Evolutionary conservation across 1,284 basidiomycete genomes (phyloP), one percentile per base, ranked within the genome.

Genomic region (Trichosporon faecale): DNA sequence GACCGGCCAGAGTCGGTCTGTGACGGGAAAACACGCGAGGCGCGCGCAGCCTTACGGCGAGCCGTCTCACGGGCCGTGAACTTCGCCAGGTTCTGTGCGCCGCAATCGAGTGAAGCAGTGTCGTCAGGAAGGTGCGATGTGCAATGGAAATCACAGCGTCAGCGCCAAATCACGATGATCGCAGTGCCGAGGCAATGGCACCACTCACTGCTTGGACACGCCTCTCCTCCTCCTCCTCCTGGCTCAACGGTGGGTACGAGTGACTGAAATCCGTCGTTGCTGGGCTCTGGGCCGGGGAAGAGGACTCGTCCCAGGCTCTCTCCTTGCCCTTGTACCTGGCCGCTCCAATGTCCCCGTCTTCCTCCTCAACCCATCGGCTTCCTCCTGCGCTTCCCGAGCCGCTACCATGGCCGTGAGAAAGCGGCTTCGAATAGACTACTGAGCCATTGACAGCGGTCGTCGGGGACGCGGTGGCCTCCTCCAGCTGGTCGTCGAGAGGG

Each of bases 21-120:
- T 2, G 76, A 21, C n/a, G 75, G 73, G 1, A 79, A 25, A 40
- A 74, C 55, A n/a, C 75, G 70, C 11, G 80, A 81, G 29, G 76
- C 66, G 31, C 81, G 70, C 1, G 78, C 77, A 1, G 82, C 82
- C 64, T 78, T 75, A 23, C 82, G 73, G 3, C 78, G 73, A 0
- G 82, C 83, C 66, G 75, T 74, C 69, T 84, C 81, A 25, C 77
- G 73, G 0, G 82, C 82, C 23, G 82, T 77, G 64, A 82, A 79
- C 46, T 75, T 75, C 18, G 83, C 79, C 37, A 84, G 78, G 67
- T 82, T 80, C 82, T 84, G 70, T 14, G 31, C 12, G 31, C 68
- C 52, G 55, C 57, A 21, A 61, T 11, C 29, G 33, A 23, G 49
- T 52, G 49, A 52, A 25, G 29, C 16, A 61, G 27, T 5, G 29